phyloP scores from a whole-genome alignment of 2,329 filamentous ascomycete species.

The Epichloe elymi region DNA sequence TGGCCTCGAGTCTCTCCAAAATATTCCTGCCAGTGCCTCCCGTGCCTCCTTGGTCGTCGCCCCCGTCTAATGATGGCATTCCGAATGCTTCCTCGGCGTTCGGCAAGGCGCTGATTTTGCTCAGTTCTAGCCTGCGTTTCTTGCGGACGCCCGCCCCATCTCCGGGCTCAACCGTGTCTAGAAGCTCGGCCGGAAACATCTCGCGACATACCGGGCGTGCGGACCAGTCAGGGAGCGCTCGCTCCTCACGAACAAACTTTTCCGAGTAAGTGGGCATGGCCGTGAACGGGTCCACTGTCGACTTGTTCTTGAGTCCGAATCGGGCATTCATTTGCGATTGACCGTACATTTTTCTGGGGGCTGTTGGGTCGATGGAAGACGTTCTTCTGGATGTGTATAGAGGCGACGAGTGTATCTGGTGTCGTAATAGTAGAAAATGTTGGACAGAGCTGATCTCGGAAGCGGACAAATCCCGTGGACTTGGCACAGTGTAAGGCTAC shows the following conservation, averaged over 20 bases:
- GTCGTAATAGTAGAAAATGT: constrained; percentile 41
- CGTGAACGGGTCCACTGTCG: constrained; percentile 44
- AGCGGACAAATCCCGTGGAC: constrained; percentile 27
- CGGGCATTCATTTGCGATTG: constrained; percentile 45
- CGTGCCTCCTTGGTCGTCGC: constrained; percentile 16
- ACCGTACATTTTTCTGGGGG: constrained; percentile 33
- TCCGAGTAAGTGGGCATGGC: constrained; percentile 45
- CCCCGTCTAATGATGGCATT: constrained; percentile 16
- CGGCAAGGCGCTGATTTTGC: constrained; percentile 32
- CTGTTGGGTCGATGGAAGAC: constrained; percentile 25
- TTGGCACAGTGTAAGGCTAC: constrained; percentile 37
- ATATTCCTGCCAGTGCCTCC: constrained; percentile 22
- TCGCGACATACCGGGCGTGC: constrained; percentile 36
- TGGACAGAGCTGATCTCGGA: constrained; percentile 35
- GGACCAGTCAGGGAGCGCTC: constrained; percentile 40
- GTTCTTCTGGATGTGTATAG: constrained; percentile 44
- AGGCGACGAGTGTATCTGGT: constrained; percentile 39
- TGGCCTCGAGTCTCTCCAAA: constrained; percentile 30
- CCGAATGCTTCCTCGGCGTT: constrained; percentile 39
- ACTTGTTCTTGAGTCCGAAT: constrained; percentile 41
- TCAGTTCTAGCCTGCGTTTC: constrained; percentile 34
- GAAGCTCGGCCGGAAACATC: constrained; percentile 43
- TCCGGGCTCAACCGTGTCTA: constrained; percentile 37
- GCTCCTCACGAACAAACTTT: constrained; percentile 36
- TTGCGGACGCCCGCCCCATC: constrained; percentile 22